phyloP scores from a whole-genome alignment of 179 eudicot genomes.

The Silene coronaria region DNA sequence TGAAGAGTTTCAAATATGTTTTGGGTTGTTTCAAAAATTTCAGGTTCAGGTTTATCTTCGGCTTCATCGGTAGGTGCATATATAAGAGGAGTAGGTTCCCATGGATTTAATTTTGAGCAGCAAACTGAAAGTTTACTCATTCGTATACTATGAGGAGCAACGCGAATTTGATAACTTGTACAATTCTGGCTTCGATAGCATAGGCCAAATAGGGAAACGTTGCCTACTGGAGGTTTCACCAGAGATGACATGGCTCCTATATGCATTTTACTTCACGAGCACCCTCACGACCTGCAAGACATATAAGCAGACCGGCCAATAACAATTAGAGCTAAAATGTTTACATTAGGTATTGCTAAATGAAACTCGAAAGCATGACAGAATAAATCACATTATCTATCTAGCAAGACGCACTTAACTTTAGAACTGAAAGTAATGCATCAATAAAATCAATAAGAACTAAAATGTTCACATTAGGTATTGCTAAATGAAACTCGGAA shows the following conservation, averaged over 20 bases:
- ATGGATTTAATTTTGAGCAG: constrained; percentile 53
- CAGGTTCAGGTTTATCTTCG: constrained; percentile 35
- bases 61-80: constrained; percentile 50
- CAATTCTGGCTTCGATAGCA: constrained; percentile 28
- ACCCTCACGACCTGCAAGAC: constrained; percentile 19
- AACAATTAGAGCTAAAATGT: background rate
- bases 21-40: constrained; percentile 35
- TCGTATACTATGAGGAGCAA: constrained; percentile 21
- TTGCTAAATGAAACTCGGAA: background rate
- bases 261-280: constrained; percentile 13
- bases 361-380: background rate
- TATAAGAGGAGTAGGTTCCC: constrained; percentile 67
- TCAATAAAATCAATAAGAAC: background rate
- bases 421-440: background rate
- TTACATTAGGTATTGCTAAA: background rate
- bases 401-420: background rate
- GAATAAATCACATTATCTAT: background rate
- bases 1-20: constrained; percentile 54
- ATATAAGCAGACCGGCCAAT: constrained; percentile 2
- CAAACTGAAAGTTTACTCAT: constrained; percentile 26
- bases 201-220: constrained; percentile 21
- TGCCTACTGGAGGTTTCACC: constrained; percentile 25
- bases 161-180: constrained; percentile 18
- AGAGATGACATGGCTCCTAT: constrained; percentile 40
- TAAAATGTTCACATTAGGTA: background rate